Evolutionary conservation across 1,139 yeast genomes (phyloP).

Genomic region (Spencermartinsiella ligniputridi): DNA sequence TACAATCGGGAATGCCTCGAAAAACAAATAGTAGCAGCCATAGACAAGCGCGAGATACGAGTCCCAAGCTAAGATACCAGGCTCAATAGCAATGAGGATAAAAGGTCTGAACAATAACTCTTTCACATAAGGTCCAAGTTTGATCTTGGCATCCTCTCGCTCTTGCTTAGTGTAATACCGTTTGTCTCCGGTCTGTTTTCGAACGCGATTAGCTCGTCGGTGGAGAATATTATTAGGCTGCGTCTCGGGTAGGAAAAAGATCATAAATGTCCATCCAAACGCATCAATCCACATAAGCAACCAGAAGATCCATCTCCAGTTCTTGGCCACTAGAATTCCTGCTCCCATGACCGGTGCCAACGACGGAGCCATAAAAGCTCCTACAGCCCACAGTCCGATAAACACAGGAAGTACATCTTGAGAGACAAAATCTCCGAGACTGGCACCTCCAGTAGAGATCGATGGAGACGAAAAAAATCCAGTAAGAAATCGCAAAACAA

Average conservation of each 20-base stretch:
- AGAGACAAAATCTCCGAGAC: not conserved
- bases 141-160: slow-evolving; percentile 56
- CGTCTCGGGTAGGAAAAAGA: slow-evolving; percentile 66
- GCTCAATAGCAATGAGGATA: slow-evolving; percentile 36
- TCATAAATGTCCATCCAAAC: slow-evolving; percentile 42
- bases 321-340: slow-evolving; percentile 42
- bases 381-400: not conserved
- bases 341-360: slow-evolving; percentile 64
- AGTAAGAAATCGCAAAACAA: not conserved
- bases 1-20: slow-evolving; percentile 16
- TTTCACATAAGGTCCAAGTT: slow-evolving; percentile 32
- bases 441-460: not conserved
- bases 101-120: slow-evolving; percentile 48
- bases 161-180: slow-evolving; percentile 88
- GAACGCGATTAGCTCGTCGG: slow-evolving; percentile 61
- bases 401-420: not conserved
- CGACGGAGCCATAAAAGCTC: slow-evolving; percentile 52
- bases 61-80: slow-evolving; percentile 32
- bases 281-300: slow-evolving; percentile 57
- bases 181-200: slow-evolving; percentile 76
- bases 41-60: slow-evolving; percentile 45
- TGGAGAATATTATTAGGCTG: slow-evolving; percentile 82
- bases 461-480: not conserved
- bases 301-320: slow-evolving; percentile 81
- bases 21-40: slow-evolving; percentile 16